Evolutionary conservation across 768 basidiomycete genomes (phyloP).

Genomic region (Leucosporidium scottii): DNA sequence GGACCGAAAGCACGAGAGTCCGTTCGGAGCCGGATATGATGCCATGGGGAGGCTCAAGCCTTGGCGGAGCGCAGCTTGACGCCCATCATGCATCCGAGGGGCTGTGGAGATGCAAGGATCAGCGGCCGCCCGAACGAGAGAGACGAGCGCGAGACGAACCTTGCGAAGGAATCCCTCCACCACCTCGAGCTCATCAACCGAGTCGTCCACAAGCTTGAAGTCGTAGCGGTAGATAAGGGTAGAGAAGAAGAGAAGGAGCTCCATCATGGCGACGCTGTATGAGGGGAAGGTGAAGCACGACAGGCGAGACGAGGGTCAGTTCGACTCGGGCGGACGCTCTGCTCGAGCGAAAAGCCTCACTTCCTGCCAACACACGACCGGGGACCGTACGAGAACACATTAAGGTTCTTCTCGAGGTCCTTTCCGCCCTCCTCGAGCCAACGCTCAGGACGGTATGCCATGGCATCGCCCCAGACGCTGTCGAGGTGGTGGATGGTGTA

Average conservation of each 20-base stretch:
- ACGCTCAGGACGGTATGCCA: conserved; percentile 69
- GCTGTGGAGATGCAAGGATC: not conserved
- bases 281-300: not conserved
- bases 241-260: conserved; percentile 71
- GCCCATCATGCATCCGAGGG: conserved; percentile 8
- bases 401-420: conserved; percentile 56
- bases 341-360: conserved; percentile 9
- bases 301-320: not conserved
- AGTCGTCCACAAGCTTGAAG: conserved; percentile 26
- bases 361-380: conserved; percentile 82
- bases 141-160: conserved; percentile 12
- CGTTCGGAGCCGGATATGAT: no score
- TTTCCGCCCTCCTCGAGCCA: conserved; percentile 74
- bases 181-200: conserved; percentile 54
- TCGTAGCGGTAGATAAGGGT: conserved; percentile 65
- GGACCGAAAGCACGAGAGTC: no score
- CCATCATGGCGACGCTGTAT: conserved; percentile 48
- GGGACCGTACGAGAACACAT: conserved; percentile 47
- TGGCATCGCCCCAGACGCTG: conserved; percentile 70
- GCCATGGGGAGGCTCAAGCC: no score
- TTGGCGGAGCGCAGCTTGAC: conserved; percentile 2
- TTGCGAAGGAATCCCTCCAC: conserved; percentile 84
- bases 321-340: no score
- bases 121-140: not conserved
- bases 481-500: conserved; percentile 73